Evolutionary conservation across 106 monocot species (phyloP), one percentile per base, ranked within the genome.

Genomic region (Apostasia ramifera): DNA sequence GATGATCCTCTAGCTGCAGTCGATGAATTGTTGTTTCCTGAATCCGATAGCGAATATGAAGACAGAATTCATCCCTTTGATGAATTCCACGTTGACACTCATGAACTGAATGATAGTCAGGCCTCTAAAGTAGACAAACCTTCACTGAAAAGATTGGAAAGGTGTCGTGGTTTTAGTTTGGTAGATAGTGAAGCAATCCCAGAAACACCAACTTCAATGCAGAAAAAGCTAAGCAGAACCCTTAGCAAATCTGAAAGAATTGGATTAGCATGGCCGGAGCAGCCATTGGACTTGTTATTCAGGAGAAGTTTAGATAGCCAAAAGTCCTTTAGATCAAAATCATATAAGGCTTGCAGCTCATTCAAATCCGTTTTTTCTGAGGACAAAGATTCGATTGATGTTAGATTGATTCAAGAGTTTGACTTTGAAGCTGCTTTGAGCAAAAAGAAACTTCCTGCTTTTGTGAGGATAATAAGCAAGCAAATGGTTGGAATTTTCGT

Each of bases 401-500:
- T 74, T 38, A 40, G 67, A 13, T 39, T 53, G 40, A 61, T 84
- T 49, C 53, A 72, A 39, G 71, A 75, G 11, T 64, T 82, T 61
- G 61, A 69, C 44, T 69, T 76, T 39, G 67, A 71, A 13, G 67
- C 48, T 51, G 11, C 78, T 14, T 44, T 69, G 10, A 39, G 3
- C 6, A 70, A 55, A 58, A 89, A 63, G 79, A 92, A 77, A 55
- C 68, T 59, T 3, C 80, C 86, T 6, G 56, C 86, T 66, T 92
- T 76, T 83, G 86, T 92, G 51, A 86, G 80, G 77, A 86, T 97
- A 40, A 71, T 91, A 56, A 92, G 92, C 69, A 97, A 97, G 72
- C 92, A 97, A 73, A 89, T 97, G 92, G 89, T 97, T 47, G 95
- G 95, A 43, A 75, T 97, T 51, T 92, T 82, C 60, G 44, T 89